Evolutionary conservation across 306 rosid genomes (phyloP).

Genomic region (Vachellia pachyceras): DNA sequence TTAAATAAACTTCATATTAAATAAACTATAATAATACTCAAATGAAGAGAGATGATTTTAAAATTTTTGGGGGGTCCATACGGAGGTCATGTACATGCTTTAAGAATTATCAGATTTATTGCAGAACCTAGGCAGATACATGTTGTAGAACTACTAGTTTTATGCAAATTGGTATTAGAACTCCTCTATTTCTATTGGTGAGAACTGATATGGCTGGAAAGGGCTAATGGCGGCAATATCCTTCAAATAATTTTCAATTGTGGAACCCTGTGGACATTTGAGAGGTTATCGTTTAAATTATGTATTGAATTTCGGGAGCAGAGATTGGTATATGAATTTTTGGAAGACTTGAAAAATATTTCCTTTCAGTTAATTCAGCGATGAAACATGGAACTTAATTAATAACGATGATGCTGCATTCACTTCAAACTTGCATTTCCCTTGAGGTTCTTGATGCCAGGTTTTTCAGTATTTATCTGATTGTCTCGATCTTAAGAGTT

Average conservation of each 20-base stretch:
- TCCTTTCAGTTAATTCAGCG: neutral
- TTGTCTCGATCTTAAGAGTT: neutral
- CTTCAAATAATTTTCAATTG: conserved; percentile 29
- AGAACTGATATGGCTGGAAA: conserved; percentile 12
- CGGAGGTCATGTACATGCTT: neutral
- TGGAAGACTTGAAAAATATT: neutral
- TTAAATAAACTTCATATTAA: conserved; percentile 10
- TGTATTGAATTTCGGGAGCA: conserved; percentile 7
- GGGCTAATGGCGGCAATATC: conserved; percentile 39
- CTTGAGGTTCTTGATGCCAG: conserved; percentile 11
- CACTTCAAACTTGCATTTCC: conserved; percentile 24
- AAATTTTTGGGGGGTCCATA: neutral
- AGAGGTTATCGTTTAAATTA: conserved; percentile 5
- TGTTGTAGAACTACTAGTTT: conserved; percentile 12
- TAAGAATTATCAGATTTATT: conserved; percentile 3
- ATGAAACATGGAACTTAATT: conserved; percentile 25
- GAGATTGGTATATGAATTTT: neutral
- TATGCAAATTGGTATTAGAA: neutral
- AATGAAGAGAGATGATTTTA: neutral
- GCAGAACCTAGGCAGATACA: conserved; percentile 4
- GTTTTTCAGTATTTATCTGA: neutral
- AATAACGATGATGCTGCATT: conserved; percentile 25
- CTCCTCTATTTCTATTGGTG: neutral
- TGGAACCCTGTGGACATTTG: conserved; percentile 31
- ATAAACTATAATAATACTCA: neutral